Evolutionary conservation across 116 monocot species (phyloP), one percentile per base, ranked within the genome.

Genomic region (Posidonia oceanica): DNA sequence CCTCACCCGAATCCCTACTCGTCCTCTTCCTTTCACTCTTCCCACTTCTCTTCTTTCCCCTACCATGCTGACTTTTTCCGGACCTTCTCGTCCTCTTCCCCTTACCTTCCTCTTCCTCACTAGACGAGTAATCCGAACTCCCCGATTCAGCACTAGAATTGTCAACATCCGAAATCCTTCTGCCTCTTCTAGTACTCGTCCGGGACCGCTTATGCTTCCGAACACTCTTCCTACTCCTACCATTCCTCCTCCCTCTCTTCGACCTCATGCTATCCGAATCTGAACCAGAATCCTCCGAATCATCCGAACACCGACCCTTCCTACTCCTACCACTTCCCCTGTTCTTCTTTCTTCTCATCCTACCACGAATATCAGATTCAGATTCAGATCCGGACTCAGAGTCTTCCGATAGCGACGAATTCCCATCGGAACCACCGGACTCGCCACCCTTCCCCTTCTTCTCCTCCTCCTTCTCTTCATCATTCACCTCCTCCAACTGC

Each of bases 61-160:
- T 37, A 36, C 65, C 20, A 4, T n/a, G 71, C 12, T 62, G 36
- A 7, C 74, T 76, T 7, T 56, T 70, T 4, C 39, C 44, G 7
- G 65, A 71, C n/a, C 60, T 72, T 39, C 69, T 82, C 69, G 53
- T 83, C 57, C 57, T 93, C n/a, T 63, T 62, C 64, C 62, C 79
- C 1, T 8, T 59, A 15, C 61, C 64, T 5, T 77, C 79, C 54
- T 77, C 80, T 2, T 67, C 73, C 53, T 76, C 74, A 42, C 66
- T 67, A 23, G 38, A 36, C 59, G 78, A 78, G 53, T 74, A 80
- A 69, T 74, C 59, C n/a, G 80, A 82, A 52, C 52, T 64, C 36
- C 69, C 76, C 0, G 77, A 68, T 17, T 75, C 80, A 58, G 17
- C 40, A 42, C 64, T 62, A 2, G 81, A 83, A 63, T 75, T 68